phyloP scores from a whole-genome alignment of 805 yeast genomes.

The Vanderwaltozyma tropicalis region DNA sequence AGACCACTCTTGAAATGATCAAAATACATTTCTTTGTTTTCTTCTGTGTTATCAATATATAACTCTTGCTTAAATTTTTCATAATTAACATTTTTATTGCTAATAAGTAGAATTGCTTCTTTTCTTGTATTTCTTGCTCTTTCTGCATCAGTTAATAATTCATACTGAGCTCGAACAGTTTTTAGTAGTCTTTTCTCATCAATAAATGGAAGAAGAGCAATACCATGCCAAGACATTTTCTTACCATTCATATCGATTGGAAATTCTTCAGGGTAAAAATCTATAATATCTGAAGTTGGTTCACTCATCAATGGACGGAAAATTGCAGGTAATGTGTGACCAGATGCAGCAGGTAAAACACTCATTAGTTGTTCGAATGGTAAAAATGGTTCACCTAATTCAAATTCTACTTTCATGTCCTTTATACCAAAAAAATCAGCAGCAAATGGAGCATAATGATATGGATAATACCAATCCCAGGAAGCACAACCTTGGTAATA shows the following conservation, averaged over 20 bases:
- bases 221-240: conserved; percentile 91
- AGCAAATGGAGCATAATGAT: conserved; percentile 97
- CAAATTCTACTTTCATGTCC: conserved; percentile 47
- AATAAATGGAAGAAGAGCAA: conserved; percentile 81
- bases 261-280: conserved; percentile 83
- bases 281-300: conserved; percentile 72
- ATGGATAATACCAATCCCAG: conserved; percentile 97
- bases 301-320: conserved; percentile 76
- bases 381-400: conserved; percentile 64
- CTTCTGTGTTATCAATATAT: conserved; percentile 20
- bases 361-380: conserved; percentile 94
- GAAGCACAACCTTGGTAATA: conserved; percentile 98
- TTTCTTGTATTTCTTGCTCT: conserved; percentile 57
- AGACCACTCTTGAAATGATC: conserved; percentile 43
- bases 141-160: conserved; percentile 56
- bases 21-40: conserved; percentile 29
- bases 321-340: conserved; percentile 71
- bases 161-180: conserved; percentile 57
- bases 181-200: conserved; percentile 66
- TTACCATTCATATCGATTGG: conserved; percentile 92
- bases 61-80: conserved; percentile 25
- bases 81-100: conserved; percentile 47
- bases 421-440: conserved; percentile 57
- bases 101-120: conserved; percentile 57
- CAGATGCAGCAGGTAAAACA: conserved; percentile 89